Conservation (phyloP, 192 early-diverging fungal species). For the Coemansia sp. region DNA sequence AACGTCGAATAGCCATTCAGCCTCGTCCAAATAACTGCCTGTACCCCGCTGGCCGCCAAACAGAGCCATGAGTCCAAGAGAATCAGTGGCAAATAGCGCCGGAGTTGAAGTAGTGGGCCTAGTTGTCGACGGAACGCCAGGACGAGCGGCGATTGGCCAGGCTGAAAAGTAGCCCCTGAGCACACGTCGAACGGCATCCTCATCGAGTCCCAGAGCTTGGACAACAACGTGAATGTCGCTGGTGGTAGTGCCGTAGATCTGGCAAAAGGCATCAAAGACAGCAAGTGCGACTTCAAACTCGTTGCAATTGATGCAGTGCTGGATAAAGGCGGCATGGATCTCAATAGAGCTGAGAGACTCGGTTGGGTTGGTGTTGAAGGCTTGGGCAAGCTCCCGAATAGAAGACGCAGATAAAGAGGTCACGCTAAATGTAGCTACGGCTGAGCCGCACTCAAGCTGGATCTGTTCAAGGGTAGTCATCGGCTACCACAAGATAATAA, state of each 20-base stretch:
- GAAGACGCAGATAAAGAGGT: not conserved
- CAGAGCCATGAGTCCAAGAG: no score
- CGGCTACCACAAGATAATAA: not conserved
- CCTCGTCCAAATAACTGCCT: slow-evolving; percentile 82
- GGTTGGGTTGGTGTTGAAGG: not conserved
- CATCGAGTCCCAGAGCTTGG: slow-evolving; percentile 2
- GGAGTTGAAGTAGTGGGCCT: no score
- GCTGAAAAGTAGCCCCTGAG: slow-evolving; percentile 24
- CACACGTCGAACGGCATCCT: slow-evolving; percentile 5
- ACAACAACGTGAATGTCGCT: slow-evolving; percentile 6
- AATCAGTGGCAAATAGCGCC: no score
- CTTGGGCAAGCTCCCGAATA: not conserved
- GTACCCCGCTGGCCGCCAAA: slow-evolving; percentile 29
- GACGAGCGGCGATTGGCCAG: slow-evolving; percentile 50
- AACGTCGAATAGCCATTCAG: slow-evolving; percentile 69
- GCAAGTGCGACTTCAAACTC: not conserved
- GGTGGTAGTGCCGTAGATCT: no score
- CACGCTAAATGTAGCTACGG: not conserved
- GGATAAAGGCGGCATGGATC: slow-evolving; percentile 16
- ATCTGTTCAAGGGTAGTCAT: not conserved
- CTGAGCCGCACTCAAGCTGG: not conserved
- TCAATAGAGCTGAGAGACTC: slow-evolving; percentile 9
- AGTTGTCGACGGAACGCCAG: not conserved
- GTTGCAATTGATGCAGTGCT: slow-evolving; percentile 8
- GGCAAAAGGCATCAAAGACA: not conserved